phyloP scores from a whole-genome alignment of 176 grass and related monocot genomes.

The Chloris gayana region DNA sequence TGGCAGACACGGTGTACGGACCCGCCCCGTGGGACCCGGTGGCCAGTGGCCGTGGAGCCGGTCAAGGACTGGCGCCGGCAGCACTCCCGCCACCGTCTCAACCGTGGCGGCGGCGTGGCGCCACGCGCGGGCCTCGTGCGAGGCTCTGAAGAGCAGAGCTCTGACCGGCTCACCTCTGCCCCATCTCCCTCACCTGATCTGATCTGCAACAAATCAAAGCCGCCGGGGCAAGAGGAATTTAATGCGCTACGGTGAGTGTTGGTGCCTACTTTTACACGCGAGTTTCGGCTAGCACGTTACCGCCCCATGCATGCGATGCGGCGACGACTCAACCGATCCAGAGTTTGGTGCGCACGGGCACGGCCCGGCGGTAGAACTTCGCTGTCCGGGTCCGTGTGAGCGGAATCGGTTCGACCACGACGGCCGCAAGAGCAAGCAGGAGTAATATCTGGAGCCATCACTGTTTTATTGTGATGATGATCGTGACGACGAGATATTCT shows the following conservation, averaged over 20 bases:
- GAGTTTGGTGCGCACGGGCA: background rate
- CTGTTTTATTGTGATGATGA: background rate
- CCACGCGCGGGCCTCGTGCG: slow-evolving; percentile 27
- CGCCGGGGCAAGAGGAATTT: background rate
- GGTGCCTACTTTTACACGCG: background rate
- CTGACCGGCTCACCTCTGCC: background rate
- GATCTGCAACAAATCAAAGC: background rate
- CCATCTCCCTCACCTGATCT: background rate
- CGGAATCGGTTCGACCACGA: background rate
- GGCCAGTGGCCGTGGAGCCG: background rate
- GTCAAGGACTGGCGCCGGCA: background rate
- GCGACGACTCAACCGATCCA: background rate
- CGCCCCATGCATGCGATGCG: background rate
- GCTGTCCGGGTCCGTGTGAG: background rate
- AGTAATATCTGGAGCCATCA: background rate
- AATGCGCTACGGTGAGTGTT: too few relatives aligned
- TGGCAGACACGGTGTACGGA: background rate
- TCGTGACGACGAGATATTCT: background rate
- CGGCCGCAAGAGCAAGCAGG: background rate
- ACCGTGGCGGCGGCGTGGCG: slow-evolving; percentile 35
- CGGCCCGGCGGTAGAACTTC: background rate
- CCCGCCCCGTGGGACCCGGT: background rate
- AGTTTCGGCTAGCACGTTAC: background rate
- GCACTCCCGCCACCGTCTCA: background rate
- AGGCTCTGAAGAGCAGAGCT: background rate